Evolutionary conservation across 345 rosid genomes (phyloP).

Genomic region (Iberis pinnata): DNA sequence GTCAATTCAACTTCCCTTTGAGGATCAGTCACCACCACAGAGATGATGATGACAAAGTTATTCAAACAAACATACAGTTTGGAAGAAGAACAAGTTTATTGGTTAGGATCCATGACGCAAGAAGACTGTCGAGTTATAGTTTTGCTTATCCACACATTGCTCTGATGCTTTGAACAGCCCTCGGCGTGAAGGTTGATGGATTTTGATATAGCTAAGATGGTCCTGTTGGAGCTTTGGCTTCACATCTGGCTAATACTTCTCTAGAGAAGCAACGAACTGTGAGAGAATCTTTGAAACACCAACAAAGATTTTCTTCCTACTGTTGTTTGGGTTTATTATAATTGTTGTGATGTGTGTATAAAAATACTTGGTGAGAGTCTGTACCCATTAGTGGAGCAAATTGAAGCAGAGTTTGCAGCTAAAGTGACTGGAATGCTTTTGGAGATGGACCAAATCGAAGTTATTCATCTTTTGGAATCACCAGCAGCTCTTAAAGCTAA

Average conservation of each 20-base stretch:
- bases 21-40: conserved; percentile 58
- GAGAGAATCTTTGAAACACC: too few species aligned
- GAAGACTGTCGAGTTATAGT: neutral
- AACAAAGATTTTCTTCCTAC: too few species aligned
- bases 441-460: conserved; percentile 61
- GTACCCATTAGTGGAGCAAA: conserved; percentile 57
- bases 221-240: too few species aligned
- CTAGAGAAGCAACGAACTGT: too few species aligned
- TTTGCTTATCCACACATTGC: neutral
- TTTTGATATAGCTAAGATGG: conserved; percentile 7
- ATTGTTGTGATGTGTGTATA: too few species aligned
- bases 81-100: too few species aligned
- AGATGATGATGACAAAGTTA: conserved; percentile 28
- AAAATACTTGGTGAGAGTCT: conserved; percentile 59
- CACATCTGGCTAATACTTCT: too few species aligned
- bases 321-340: too few species aligned
- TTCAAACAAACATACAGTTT: too few species aligned
- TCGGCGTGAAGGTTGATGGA: neutral
- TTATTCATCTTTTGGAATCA: conserved; percentile 55
- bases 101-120: neutral
- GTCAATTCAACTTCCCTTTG: conserved; percentile 67
- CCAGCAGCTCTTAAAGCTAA: conserved; percentile 52
- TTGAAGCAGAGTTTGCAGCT: conserved; percentile 42
- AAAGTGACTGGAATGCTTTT: conserved; percentile 60
- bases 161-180: neutral